Percentiles rank a stretch among this genome's conserved stretches.
Conservation (phyloP, 257 asterid genomes). For the Petrea volubilis region DNA sequence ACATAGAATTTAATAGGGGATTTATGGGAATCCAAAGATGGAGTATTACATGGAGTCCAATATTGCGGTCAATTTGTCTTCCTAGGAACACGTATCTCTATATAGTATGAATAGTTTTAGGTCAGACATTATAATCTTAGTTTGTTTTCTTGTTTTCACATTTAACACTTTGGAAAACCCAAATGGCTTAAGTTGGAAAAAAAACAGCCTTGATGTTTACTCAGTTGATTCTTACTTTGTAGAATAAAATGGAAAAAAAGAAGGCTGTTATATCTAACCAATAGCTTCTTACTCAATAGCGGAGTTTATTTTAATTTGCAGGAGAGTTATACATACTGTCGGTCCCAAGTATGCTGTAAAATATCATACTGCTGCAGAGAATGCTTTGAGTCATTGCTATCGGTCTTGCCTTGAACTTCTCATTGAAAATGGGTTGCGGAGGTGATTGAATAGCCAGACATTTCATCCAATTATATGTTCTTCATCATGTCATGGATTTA, state of each 20-base stretch:
- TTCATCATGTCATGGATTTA: constrained; percentile 20
- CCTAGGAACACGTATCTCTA: neutral
- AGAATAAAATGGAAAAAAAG: too few relatives aligned
- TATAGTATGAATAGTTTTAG: neutral
- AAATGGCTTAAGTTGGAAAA: neutral
- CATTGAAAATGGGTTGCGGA: constrained; percentile 63
- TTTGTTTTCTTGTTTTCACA: neutral
- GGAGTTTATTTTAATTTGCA: constrained; percentile 39
- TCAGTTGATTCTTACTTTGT: constrained; percentile 7
- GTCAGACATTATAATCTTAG: neutral
- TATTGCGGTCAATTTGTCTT: neutral
- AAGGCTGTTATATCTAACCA: neutral
- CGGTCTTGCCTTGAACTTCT: constrained; percentile 73
- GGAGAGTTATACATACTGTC: constrained; percentile 97
- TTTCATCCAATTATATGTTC: constrained; percentile 17
- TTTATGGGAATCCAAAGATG: neutral
- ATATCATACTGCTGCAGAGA: constrained; percentile 98
- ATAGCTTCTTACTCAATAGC: neutral
- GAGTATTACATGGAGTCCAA: neutral
- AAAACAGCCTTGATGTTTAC: neutral
- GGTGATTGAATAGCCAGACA: constrained; percentile 43
- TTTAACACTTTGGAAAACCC: neutral
- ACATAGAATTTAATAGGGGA: neutral
- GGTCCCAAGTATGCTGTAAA: constrained; percentile 98
- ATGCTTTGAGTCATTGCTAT: constrained; percentile 97